Evolutionary conservation across 441 rosid species (phyloP), one percentile per base, ranked within the genome.

Genomic region (Cnidoscolus chayamansa): DNA sequence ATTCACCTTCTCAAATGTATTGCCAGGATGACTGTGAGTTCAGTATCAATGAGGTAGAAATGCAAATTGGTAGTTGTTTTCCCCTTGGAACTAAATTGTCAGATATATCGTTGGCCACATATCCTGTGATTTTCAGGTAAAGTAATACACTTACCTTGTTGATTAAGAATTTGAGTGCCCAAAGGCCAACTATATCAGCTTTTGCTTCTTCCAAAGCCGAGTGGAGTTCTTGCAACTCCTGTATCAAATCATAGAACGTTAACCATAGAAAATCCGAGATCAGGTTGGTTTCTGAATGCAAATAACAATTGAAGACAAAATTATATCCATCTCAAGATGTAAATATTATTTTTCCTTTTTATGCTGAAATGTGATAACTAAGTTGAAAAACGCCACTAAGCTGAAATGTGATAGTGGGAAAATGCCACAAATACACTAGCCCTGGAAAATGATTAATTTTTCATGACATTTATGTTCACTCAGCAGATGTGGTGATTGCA

Each of bases 101-200:
- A 4, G 35, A 64, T 13, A 64, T 16, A 1, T 49, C 32, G 0
- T 20, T 43, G 40, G 53, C 19, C 35, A 16, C 45, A n/a, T 10
- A 65, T 1, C 19, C 4, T 15, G 8, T 1, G 43, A 56, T 66
- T n/a, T 30, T 68, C 48, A 40, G 12, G 32, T 17, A 45, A 0
- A 70, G 12, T 56, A 68, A 69, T 64, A 68, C 1, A 78, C 79
- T 72, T 9, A 92, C 99, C 97, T 86, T 84, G 67, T 74, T 40
- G 71, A 95, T 91, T 69, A 95, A 82, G 79, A 92, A 90, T 76
- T 79, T 92, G 57, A 95, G 84, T 17, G 99, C 97, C 99, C 99
- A 95, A 74, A 95, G 92, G 56, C 98, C 99, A 83, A 90, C 99
- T 68, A 95, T 91, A 78, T 95, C 98, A 63, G 98, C 99, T 84